Conservation (phyloP, 371 early-diverging fungal genomes). For the Mucor piriformis region DNA sequence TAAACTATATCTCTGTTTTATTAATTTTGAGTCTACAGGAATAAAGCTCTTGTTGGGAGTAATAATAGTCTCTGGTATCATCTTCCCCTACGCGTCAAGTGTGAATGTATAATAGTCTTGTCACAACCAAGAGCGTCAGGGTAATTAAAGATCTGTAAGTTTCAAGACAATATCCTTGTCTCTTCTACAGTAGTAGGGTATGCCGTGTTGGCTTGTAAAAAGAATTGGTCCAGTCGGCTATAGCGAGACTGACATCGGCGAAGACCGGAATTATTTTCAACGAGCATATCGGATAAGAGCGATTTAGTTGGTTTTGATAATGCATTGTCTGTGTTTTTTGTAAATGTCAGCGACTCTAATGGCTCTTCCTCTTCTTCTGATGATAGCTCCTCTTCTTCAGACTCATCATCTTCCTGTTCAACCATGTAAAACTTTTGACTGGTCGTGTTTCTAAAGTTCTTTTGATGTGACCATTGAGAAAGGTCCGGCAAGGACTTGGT, state of each 20-base stretch:
- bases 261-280: conserved; percentile 19
- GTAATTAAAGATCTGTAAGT: no score
- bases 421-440: conserved; percentile 17
- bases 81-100: no score
- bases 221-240: conserved; percentile 27
- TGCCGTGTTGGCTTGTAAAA: background rate
- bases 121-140: no score
- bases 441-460: background rate
- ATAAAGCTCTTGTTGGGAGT: no score
- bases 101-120: no score
- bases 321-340: conserved; percentile 5
- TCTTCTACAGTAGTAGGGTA: no score
- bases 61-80: no score
- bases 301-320: conserved; percentile 26
- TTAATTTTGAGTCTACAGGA: background rate
- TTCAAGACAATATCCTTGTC: no score
- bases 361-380: background rate
- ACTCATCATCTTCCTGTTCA: background rate
- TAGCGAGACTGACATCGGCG: conserved; percentile 33
- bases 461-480: conserved; percentile 16
- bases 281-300: conserved; percentile 25
- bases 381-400: conserved; percentile 1
- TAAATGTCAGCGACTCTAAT: background rate
- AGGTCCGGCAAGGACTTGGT: conserved; percentile 21
- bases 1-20: background rate